Base-by-base conservation (phyloP, 805 yeast genomes). In the Saturnispora silvae region DNA sequence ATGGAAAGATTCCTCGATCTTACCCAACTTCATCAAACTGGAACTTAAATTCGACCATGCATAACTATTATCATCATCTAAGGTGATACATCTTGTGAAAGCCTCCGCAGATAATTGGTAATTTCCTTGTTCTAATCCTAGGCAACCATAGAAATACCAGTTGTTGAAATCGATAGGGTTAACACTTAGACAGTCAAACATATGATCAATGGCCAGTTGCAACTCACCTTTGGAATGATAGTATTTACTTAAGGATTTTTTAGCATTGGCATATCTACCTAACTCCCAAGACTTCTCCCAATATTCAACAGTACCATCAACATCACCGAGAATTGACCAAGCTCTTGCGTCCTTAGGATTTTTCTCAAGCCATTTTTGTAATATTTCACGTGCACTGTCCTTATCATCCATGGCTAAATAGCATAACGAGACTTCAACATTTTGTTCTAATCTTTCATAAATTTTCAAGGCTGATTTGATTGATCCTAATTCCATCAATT, bases 21-120 rank as follows among this genome's bases (percentile, higher is more conserved):
- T 81, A 37, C 70, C 77, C 36, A 70, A 52, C 44, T 70, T 71
- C 28, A 86, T 60, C 38, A 83, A 67, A 0, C 96, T 77, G 9
- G 92, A 77, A 4, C 95, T 85, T 48, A 92, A 66, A 52, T 92
- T 92, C 9, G 94, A 77, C 98, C 98, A 92, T 2, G 95, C 75
- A 52, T 75, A 75, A 2, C 87, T 66, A 50, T 77, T 85, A 0
- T 77, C 68, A 18, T 82, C 94, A 54, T 86, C 95, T 27, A 87
- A 54, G 0, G 94, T 65, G 23, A 86, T 87, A 61, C 96, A 85
- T 50, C 96, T 67, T 1, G 95, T 79, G 54, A 92, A 87, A 0
- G 96, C 96, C 52, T 83, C 94, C 0, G 94, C 77, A 0, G 96
- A 95, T 31, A 81, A 58, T 18, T 77, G 81, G 61, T 70, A 82